Evolutionary conservation across 495 filamentous ascomycete genomes (phyloP), one percentile per base, ranked within the genome.

Genomic region (Penicillium silybi): DNA sequence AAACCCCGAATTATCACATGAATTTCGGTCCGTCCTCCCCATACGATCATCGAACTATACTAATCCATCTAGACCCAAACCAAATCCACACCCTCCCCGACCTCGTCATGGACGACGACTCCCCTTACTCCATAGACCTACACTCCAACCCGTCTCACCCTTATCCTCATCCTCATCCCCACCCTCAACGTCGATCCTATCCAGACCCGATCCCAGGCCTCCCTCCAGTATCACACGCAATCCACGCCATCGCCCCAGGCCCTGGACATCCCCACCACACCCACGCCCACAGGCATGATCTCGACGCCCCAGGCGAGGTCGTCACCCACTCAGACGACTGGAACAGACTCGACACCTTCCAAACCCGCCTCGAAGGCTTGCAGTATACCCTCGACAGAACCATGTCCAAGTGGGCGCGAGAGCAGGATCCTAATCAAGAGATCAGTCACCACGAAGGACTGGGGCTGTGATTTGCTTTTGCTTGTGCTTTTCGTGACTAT

Each of bases 341-440:
- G 57, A 54, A 55, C 13, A 48, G 49, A 17, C 50, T 65, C 3
- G 60, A 65, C 41, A 44, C 54, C 11, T 65, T 65, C 52, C 63
- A 65, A 44, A 54, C 38, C 4, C 45, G 60, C 1, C 44, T 65
- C 3, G 52, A 57, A 23, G 23, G 45, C 7, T 37, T 65, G 39
- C 49, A 58, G 35, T 44, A 48, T 2, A 58, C 54, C 17, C 57
- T 65, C 23, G 48, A 62, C 15, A 43, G 45, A 20, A 52, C 57
- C 6, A 65, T 65, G 63, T 60, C 63, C 9, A 61, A 58, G 44
- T 65, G 63, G 63, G 46, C 57, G 1, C 29, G 57, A 10, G 57
- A 63, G 9, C 49, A 54, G 44, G 59, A 65, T 48, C 59, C 62
- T 13, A 63, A 58, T 19, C 52, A 58, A 15, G 63, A 63, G 35